A percentile compares a stretch with the other conserved stretches of the same genome.
phyloP scores from a whole-genome alignment of 1,139 yeast species.

The Hansenula sp. region DNA sequence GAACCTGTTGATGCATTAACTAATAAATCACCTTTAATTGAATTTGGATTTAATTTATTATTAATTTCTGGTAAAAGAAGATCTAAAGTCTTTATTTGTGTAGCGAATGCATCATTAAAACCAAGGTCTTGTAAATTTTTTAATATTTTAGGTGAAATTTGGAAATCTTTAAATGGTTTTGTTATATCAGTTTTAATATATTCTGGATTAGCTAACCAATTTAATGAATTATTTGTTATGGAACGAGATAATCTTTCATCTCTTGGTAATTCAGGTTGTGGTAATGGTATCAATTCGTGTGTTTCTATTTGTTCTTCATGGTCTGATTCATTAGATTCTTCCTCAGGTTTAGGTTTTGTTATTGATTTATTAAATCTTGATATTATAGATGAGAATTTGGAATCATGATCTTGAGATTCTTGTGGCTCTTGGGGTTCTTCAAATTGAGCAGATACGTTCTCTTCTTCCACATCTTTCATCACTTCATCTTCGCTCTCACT shows the following conservation, averaged over 20 bases:
- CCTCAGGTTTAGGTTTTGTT: constrained; percentile 6
- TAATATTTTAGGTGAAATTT: constrained; percentile 32
- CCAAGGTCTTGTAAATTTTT: constrained; percentile 43
- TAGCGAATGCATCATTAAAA: constrained; percentile 64
- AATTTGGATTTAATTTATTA: constrained; percentile 49
- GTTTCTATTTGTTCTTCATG: constrained; percentile 30
- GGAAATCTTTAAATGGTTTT: constrained; percentile 39
- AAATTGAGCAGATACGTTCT: constrained; percentile 3
- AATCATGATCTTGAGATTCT: constrained; percentile 15
- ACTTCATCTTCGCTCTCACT: constrained; percentile 6
- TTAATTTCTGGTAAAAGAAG: constrained; percentile 47
- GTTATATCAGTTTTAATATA: constrained; percentile 44
- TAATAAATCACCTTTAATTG: constrained; percentile 59
- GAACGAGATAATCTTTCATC: constrained; percentile 40
- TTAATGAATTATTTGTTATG: constrained; percentile 38
- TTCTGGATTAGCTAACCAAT: constrained; percentile 67
- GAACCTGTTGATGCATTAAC: constrained; percentile 97
- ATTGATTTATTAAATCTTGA: constrained; percentile 34
- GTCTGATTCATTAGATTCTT: constrained; percentile 24
- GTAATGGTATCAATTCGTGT: constrained; percentile 70
- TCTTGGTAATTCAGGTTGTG: constrained; percentile 69
- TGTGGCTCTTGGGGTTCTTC: constrained; percentile 5
- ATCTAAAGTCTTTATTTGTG: constrained; percentile 66
- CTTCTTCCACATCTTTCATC: constrained; percentile 5
- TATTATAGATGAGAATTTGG: constrained; percentile 29